Conservation (phyloP, 768 basidiomycete species). For the Arthromyces matolae region DNA sequence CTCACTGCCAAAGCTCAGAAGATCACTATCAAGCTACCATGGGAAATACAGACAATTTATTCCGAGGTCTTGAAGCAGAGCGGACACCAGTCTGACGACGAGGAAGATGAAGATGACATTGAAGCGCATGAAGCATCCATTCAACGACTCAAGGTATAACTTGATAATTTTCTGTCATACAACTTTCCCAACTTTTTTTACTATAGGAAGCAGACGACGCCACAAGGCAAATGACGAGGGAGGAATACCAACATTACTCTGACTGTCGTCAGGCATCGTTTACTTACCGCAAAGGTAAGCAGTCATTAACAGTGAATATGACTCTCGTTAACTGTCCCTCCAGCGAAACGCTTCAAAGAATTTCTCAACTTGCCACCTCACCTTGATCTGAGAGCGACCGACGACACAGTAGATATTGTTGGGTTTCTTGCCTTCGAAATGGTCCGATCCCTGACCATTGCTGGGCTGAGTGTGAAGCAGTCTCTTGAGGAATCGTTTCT, state of each 20-base stretch:
- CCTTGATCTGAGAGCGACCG: constrained; percentile 85
- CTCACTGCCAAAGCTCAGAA: constrained; percentile 82
- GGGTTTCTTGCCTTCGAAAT: constrained; percentile 97
- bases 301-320: neutral
- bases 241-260: constrained; percentile 96
- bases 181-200: neutral
- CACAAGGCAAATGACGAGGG: constrained; percentile 92
- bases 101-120: constrained; percentile 94
- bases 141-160: constrained; percentile 66
- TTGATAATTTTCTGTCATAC: neutral
- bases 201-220: constrained; percentile 95
- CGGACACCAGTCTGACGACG: constrained; percentile 85
- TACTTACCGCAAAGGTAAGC: constrained; percentile 89
- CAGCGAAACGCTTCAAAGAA: constrained; percentile 92
- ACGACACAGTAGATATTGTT: constrained; percentile 94
- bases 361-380: constrained; percentile 87
- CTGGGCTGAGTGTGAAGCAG: constrained; percentile 81
- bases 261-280: constrained; percentile 96
- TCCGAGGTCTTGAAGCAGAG: constrained; percentile 76
- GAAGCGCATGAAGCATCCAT: constrained; percentile 96
- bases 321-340: neutral
- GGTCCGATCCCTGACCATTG: constrained; percentile 89
- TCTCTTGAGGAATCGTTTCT: constrained; percentile 70
- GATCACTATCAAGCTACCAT: constrained; percentile 91
- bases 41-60: constrained; percentile 92